A percentile compares a stretch with the other conserved stretches of the same genome.
Conservation (phyloP, 306 rosid genomes). For the Biancaea sappan region DNA sequence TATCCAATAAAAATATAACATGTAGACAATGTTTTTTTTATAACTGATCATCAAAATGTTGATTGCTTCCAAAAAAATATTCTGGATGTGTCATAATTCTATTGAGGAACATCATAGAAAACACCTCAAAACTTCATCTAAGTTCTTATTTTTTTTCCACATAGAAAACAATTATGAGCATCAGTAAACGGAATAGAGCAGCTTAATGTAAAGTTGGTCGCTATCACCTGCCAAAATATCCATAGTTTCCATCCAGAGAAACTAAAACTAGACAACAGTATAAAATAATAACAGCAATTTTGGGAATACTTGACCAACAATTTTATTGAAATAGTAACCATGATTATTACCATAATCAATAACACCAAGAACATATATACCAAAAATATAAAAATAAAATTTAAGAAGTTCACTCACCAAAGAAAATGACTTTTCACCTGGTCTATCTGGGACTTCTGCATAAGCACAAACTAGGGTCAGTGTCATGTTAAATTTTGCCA, state of each 20-base stretch:
- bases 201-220: background rate
- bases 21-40: no score
- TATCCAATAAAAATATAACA: background rate
- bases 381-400: slow-evolving; percentile 12
- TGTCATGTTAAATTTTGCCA: slow-evolving; percentile 15
- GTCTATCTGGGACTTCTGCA: slow-evolving; percentile 72
- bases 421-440: slow-evolving; percentile 56
- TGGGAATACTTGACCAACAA: slow-evolving; percentile 7
- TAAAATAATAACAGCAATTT: slow-evolving; percentile 13
- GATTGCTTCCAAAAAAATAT: no score
- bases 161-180: no score
- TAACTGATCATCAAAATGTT: no score
- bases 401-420: slow-evolving; percentile 54
- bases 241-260: background rate
- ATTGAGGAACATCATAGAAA: no score
- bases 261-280: slow-evolving; percentile 8
- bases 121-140: no score
- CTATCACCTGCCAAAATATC: slow-evolving; percentile 23
- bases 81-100: no score
- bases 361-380: background rate
- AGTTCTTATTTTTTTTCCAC: no score
- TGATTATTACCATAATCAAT: slow-evolving; percentile 24
- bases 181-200: slow-evolving; percentile 1
- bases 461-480: slow-evolving; percentile 34
- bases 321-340: no score